These are phyloP conservation scores for Leptographium galeiforme DNA, from an alignment of 2,329 filamentous ascomycete genomes.

Conservation along the genomic window DNA sequence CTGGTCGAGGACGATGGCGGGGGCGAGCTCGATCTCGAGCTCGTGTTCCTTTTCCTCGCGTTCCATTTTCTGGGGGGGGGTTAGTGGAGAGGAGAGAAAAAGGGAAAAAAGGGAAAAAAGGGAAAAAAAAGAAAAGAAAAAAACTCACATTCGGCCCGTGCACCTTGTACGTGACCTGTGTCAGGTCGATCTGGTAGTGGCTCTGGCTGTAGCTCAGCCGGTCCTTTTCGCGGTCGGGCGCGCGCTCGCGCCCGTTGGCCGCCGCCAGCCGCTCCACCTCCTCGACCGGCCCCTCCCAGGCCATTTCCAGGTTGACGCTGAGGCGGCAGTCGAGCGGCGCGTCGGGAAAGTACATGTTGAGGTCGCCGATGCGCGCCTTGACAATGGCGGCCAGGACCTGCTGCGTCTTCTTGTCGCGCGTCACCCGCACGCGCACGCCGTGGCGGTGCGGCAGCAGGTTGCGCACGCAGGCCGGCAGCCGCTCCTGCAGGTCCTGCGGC, in stretches of 20 bases:
- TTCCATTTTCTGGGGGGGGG: slow-evolving; percentile 25
- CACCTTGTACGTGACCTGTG: slow-evolving; percentile 57
- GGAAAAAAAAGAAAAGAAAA: too few species aligned
- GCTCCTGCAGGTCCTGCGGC: slow-evolving; percentile 40
- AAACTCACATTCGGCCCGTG: slow-evolving; percentile 10
- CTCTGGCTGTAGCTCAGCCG: slow-evolving; percentile 82
- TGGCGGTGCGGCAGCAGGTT: slow-evolving; percentile 45
- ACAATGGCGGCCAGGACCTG: slow-evolving; percentile 71
- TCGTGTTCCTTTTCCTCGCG: slow-evolving; percentile 57
- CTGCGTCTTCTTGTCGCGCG: slow-evolving; percentile 55
- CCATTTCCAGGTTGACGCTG: slow-evolving; percentile 89
- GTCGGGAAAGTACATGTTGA: slow-evolving; percentile 73
- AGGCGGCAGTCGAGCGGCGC: slow-evolving; percentile 80
- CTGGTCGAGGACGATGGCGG: slow-evolving; percentile 50
- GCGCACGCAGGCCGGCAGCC: slow-evolving; percentile 51
- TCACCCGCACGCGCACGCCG: slow-evolving; percentile 55
- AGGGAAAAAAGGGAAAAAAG: too few species aligned
- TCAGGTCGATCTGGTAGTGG: slow-evolving; percentile 81
- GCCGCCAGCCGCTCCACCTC: slow-evolving; percentile 32
- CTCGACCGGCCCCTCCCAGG: slow-evolving; percentile 57
- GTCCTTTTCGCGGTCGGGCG: slow-evolving; percentile 67
- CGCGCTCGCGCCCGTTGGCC: slow-evolving; percentile 23
- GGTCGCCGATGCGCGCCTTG: slow-evolving; percentile 75
- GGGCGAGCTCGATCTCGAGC: slow-evolving; percentile 64
- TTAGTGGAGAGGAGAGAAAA: too few species aligned